Conservation (phyloP, 495 filamentous ascomycete species). For the Aspergillus baeticus region DNA sequence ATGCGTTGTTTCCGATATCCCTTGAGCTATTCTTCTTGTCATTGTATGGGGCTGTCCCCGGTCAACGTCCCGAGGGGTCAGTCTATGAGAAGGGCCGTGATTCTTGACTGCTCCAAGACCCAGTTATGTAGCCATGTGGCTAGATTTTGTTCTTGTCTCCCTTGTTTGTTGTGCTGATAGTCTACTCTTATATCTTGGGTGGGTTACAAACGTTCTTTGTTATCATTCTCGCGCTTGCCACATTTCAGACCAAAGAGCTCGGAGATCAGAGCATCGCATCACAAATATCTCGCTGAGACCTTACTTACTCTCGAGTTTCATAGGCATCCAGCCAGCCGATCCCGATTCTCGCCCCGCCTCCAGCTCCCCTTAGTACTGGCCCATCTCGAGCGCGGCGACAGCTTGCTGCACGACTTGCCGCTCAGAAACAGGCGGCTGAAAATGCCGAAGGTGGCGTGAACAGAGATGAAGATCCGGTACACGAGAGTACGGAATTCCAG, state of each 20-base stretch:
- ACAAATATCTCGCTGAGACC: not conserved
- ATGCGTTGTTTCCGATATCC: conserved; percentile 12
- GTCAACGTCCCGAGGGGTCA: not conserved
- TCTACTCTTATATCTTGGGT: conserved; percentile 9
- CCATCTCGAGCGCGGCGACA: conserved; percentile 86
- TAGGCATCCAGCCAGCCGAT: conserved; percentile 41
- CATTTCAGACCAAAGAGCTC: conserved; percentile 22
- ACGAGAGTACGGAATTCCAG: conserved; percentile 25
- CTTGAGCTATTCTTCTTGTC: not conserved
- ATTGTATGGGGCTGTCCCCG: too few species aligned
- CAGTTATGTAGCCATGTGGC: too few species aligned
- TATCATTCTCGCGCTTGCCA: not conserved
- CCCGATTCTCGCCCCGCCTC: conserved; percentile 46
- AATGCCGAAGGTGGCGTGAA: conserved; percentile 20
- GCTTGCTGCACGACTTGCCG: conserved; percentile 76
- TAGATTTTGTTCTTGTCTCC: not conserved
- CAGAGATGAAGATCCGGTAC: conserved; percentile 18
- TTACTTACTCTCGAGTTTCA: not conserved
- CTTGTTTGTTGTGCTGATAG: conserved; percentile 19
- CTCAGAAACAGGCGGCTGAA: conserved; percentile 62
- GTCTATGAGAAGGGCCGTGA: conserved; percentile 20
- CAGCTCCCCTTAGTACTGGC: conserved; percentile 63
- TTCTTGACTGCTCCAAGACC: not conserved
- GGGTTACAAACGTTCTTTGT: conserved; percentile 8
- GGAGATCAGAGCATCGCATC: conserved; percentile 20